Evolutionary conservation across 2,329 filamentous ascomycete genomes (phyloP).

Genomic region (Cladosporium sp.): DNA sequence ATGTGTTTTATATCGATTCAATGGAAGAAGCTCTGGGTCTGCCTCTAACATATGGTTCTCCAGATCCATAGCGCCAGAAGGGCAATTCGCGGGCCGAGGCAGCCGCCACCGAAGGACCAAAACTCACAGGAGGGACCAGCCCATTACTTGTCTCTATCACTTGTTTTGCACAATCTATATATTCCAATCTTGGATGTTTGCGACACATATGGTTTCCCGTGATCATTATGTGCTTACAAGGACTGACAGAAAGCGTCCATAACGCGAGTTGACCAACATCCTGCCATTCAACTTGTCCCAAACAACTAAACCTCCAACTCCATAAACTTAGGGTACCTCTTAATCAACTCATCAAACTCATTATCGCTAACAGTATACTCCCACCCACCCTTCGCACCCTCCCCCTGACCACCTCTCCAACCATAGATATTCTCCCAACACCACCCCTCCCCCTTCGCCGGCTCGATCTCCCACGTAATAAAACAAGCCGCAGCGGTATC

Average conservation of each 20-base stretch:
- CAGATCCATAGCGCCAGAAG: no score
- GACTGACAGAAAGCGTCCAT: no score
- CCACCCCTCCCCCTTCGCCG: neutral
- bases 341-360: slow-evolving; percentile 13
- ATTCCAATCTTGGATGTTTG: no score
- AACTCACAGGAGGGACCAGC: no score
- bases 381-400: slow-evolving; percentile 1
- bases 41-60: no score
- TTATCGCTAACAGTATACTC: slow-evolving; percentile 15
- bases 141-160: no score
- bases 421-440: slow-evolving; percentile 15
- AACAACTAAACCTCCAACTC: slow-evolving; percentile 1
- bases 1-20: no score
- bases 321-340: slow-evolving; percentile 7
- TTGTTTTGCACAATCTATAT: no score
- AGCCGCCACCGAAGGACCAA: neutral
- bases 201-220: no score
- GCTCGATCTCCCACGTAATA: slow-evolving; percentile 13
- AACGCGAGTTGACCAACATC: no score
- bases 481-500: slow-evolving; percentile 3
- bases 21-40: no score
- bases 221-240: no score
- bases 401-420: slow-evolving; percentile 8
- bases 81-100: neutral
- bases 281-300: neutral